phyloP scores from a whole-genome alignment of 2,329 filamentous ascomycete genomes.

The Apiospora phragmitis region DNA sequence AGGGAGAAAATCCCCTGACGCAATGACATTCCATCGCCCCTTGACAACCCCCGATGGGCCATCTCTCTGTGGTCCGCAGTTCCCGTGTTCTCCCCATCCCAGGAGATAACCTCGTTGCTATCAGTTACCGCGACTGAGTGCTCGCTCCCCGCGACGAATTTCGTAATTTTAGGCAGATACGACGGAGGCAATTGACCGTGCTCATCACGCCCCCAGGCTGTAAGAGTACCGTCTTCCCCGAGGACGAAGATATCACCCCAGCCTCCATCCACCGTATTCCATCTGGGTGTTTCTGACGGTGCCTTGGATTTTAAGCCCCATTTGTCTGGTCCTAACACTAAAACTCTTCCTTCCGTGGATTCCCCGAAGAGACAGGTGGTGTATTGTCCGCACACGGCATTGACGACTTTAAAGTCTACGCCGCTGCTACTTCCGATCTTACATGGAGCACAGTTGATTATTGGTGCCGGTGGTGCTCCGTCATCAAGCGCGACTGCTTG shows the following conservation, averaged over 20 bases:
- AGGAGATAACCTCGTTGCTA: constrained; percentile 70
- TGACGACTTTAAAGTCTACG: constrained; percentile 60
- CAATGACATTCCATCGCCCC: constrained; percentile 67
- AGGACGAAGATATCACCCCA: constrained; percentile 84
- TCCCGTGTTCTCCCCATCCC: constrained; percentile 99
- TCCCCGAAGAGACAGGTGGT: constrained; percentile 74
- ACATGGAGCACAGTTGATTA: constrained; percentile 13
- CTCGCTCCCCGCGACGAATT: constrained; percentile 84
- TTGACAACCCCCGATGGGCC: constrained; percentile 62
- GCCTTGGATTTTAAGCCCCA: constrained; percentile 63
- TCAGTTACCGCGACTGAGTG: constrained; percentile 75
- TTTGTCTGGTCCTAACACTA: constrained; percentile 74
- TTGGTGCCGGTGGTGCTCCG: constrained; percentile 12
- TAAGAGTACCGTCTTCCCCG: constrained; percentile 56
- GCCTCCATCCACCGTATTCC: constrained; percentile 71
- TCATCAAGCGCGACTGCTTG: constrained; percentile 37
- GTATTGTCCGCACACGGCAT: constrained; percentile 78
- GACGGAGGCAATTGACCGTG: constrained; percentile 76
- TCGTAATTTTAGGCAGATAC: constrained; percentile 56
- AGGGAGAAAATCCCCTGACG: constrained; percentile 55
- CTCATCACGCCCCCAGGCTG: constrained; percentile 82
- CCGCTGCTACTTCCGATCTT: constrained; percentile 51
- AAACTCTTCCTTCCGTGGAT: constrained; percentile 56
- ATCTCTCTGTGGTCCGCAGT: constrained; percentile 74
- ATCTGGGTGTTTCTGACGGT: constrained; percentile 54